Conservation (phyloP, 2,329 filamentous ascomycete species). For the Claviceps sorghi region DNA sequence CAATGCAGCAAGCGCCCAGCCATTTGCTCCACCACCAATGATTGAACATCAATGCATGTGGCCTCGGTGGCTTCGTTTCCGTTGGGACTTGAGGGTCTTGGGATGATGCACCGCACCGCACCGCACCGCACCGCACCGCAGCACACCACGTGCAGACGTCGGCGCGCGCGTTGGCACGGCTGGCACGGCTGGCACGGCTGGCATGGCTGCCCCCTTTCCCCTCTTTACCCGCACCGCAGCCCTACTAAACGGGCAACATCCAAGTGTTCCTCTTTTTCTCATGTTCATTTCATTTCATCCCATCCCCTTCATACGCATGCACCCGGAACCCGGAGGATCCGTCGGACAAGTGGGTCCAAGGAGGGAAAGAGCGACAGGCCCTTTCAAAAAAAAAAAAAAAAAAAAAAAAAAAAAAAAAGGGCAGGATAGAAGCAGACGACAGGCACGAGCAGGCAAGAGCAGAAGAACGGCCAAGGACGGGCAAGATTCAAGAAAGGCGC, state of each 20-base stretch:
- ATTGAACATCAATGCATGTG: no score
- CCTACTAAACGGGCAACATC: neutral
- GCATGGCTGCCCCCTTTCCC: no score
- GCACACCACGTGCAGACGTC: neutral
- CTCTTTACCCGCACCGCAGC: neutral
- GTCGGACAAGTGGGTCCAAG: neutral
- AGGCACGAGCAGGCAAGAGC: neutral
- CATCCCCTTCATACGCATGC: neutral
- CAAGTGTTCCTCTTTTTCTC: neutral
- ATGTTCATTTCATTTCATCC: neutral
- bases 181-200: no score
- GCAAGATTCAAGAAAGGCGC: neutral
- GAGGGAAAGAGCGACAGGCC: neutral
- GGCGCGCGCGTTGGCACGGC: no score
- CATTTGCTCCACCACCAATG: no score
- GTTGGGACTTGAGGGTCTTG: neutral
- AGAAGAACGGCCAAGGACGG: neutral
- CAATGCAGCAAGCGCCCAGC: neutral
- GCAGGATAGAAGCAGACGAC: neutral
- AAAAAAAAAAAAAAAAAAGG: no score
- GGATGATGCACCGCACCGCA: no score
- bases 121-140: neutral
- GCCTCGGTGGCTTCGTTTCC: neutral
- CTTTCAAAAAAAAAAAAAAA: no score
- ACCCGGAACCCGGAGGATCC: neutral